These are phyloP conservation scores for Dactylellina cionopaga DNA, from an alignment of 2,329 filamentous ascomycete species.

Conservation along the genomic window DNA sequence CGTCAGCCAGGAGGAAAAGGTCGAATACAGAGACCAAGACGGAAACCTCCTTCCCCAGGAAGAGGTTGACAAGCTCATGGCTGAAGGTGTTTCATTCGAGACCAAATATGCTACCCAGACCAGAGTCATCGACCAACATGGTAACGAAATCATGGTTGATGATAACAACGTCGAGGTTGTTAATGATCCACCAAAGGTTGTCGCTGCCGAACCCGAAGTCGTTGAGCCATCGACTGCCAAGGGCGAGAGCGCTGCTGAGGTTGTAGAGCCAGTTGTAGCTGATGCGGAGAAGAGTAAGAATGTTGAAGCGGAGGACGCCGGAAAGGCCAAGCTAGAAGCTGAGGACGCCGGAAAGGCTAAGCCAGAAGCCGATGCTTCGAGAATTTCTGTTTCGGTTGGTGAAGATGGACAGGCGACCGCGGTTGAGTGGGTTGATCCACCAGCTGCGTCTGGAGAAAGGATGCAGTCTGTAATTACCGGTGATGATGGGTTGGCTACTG, in stretches of 20 bases:
- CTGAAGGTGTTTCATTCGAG: constrained; percentile 94
- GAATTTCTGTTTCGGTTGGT: constrained; percentile 7
- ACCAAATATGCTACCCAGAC: constrained; percentile 96
- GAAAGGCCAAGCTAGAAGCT: constrained; percentile 26
- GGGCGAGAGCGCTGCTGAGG: constrained; percentile 2
- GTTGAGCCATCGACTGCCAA: constrained; percentile 38
- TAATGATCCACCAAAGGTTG: not conserved
- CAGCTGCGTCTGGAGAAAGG: not conserved
- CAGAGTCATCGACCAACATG: constrained; percentile 79
- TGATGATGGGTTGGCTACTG: not conserved
- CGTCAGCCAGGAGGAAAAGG: constrained; percentile 75
- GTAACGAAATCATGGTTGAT: constrained; percentile 74
- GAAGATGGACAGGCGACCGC: not conserved
- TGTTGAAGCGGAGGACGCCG: constrained; percentile 32
- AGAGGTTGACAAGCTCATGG: constrained; percentile 77
- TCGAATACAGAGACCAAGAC: constrained; percentile 94
- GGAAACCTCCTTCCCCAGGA: constrained; percentile 87
- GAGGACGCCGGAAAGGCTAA: constrained; percentile 17
- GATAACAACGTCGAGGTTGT: constrained; percentile 44
- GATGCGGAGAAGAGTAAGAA: constrained; percentile 41
- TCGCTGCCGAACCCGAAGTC: constrained; percentile 42
- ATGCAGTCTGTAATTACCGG: constrained; percentile 3
- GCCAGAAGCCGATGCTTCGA: constrained; percentile 34
- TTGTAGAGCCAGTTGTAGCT: constrained; percentile 10
- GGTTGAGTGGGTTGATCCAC: constrained; percentile 28